Evolutionary conservation across 2,329 filamentous ascomycete species (phyloP).

Genomic region (Chrysoporthe cubensis): DNA sequence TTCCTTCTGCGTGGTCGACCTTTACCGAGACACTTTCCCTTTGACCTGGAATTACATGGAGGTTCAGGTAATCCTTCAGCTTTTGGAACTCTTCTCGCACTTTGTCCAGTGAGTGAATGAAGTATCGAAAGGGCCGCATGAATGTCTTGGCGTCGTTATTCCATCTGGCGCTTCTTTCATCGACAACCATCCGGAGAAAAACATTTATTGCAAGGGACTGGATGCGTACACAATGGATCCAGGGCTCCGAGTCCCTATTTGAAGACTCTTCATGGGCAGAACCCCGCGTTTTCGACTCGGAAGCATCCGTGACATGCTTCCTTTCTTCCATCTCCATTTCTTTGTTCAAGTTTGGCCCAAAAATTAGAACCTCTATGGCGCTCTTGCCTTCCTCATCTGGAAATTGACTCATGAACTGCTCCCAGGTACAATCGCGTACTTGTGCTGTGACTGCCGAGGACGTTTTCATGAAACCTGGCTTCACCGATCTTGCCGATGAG

Average conservation of each 20-base stretch:
- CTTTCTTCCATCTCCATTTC: background rate
- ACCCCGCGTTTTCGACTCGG: background rate
- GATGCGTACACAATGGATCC: conserved; percentile 1
- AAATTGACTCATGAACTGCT: background rate
- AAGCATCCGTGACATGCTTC: background rate
- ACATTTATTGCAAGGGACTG: background rate
- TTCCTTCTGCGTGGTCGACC: background rate
- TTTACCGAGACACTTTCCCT: background rate
- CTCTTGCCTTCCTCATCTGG: background rate
- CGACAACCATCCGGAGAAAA: background rate
- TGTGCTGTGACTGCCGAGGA: background rate
- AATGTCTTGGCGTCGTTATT: background rate
- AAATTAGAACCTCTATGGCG: background rate
- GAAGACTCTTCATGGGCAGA: background rate
- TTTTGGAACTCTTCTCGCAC: background rate
- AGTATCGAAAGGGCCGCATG: background rate
- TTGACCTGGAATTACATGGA: background rate
- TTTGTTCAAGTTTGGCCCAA: background rate
- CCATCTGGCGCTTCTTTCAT: background rate
- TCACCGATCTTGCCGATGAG: too few relatives aligned
- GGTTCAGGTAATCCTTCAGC: background rate
- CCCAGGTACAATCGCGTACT: background rate
- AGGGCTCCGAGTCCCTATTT: background rate
- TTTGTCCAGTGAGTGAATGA: background rate
- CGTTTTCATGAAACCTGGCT: too few relatives aligned